Evolutionary conservation across 257 asterid species (phyloP).

Genomic region (Thymus mandschuricus): DNA sequence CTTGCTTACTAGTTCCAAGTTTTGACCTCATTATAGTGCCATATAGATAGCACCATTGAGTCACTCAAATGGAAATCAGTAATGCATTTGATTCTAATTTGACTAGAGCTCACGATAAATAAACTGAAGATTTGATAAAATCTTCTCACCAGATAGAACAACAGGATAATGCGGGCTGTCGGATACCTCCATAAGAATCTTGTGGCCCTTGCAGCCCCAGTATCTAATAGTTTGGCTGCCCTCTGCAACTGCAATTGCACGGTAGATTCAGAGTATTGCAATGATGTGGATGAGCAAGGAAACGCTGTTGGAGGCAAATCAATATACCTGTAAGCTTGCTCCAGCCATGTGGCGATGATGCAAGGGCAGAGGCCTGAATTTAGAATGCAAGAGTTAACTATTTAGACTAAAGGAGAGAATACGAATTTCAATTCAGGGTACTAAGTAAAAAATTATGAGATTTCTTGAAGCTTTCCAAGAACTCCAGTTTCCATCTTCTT

Average conservation of each 20-base stretch:
- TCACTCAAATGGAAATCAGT: background rate
- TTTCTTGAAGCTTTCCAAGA: constrained; percentile 10
- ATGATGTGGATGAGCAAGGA: constrained; percentile 27
- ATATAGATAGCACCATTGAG: background rate
- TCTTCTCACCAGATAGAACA: constrained; percentile 87
- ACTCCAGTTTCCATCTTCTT: constrained; percentile 6
- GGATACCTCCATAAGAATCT: constrained; percentile 99
- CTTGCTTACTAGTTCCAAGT: constrained; percentile 1
- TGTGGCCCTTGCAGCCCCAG: constrained; percentile 97
- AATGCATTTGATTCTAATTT: background rate
- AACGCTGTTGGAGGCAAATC: constrained; percentile 10
- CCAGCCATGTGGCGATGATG: constrained; percentile 89
- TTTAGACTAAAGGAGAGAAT: constrained; percentile 17
- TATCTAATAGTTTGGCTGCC: constrained; percentile 90
- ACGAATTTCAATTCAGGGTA: constrained; percentile 22
- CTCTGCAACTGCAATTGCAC: constrained; percentile 75
- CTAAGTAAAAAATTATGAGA: constrained; percentile 6
- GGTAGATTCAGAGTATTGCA: constrained; percentile 25
- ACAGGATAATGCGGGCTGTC: constrained; percentile 82
- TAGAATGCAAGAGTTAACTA: constrained; percentile 34
- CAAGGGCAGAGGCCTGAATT: constrained; percentile 93
- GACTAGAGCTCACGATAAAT: constrained; percentile 4
- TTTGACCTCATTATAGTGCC: background rate
- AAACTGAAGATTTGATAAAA: constrained; percentile 18
- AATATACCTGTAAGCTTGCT: constrained; percentile 82